Percentiles rank a stretch among this genome's conserved stretches.
Conservation (phyloP, 2,329 filamentous ascomycete species). For the Daldinia sp. region DNA sequence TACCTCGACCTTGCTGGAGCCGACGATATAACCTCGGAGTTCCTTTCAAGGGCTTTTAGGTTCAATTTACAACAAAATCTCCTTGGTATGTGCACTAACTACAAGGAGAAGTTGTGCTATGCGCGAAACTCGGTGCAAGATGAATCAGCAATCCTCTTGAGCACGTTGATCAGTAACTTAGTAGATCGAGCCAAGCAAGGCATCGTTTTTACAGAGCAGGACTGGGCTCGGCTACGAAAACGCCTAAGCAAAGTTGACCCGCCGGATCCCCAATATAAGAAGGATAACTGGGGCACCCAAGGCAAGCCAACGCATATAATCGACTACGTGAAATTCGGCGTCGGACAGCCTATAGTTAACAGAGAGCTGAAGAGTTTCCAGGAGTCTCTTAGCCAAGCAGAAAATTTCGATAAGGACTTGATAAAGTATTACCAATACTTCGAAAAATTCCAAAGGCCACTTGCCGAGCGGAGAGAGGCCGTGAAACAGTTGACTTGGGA, state of each 20-base stretch:
- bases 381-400: slow-evolving; percentile 39
- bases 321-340: slow-evolving; percentile 70
- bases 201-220: slow-evolving; percentile 59
- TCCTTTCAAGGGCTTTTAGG: slow-evolving; percentile 65
- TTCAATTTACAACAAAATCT: slow-evolving; percentile 69
- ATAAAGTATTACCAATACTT: slow-evolving; percentile 51
- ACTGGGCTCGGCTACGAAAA: slow-evolving; percentile 57
- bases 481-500: slow-evolving; percentile 46
- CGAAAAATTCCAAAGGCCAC: slow-evolving; percentile 49
- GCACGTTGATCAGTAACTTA: slow-evolving; percentile 64
- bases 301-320: slow-evolving; percentile 64
- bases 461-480: slow-evolving; percentile 30
- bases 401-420: slow-evolving; percentile 47
- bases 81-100: slow-evolving; percentile 73
- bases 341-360: slow-evolving; percentile 60
- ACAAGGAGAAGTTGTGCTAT: slow-evolving; percentile 74
- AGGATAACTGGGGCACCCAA: slow-evolving; percentile 48
- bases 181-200: slow-evolving; percentile 71
- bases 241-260: slow-evolving; percentile 51
- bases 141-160: slow-evolving; percentile 60
- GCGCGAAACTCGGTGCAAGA: slow-evolving; percentile 63
- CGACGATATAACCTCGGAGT: slow-evolving; percentile 55
- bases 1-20: slow-evolving; percentile 59
- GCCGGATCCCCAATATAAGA: slow-evolving; percentile 59
- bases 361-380: slow-evolving; percentile 54